A percentile compares a stretch with the other conserved stretches of the same genome.
Conservation (phyloP, 352 stramenopile species). For the Peronosclerospora sorghi region DNA sequence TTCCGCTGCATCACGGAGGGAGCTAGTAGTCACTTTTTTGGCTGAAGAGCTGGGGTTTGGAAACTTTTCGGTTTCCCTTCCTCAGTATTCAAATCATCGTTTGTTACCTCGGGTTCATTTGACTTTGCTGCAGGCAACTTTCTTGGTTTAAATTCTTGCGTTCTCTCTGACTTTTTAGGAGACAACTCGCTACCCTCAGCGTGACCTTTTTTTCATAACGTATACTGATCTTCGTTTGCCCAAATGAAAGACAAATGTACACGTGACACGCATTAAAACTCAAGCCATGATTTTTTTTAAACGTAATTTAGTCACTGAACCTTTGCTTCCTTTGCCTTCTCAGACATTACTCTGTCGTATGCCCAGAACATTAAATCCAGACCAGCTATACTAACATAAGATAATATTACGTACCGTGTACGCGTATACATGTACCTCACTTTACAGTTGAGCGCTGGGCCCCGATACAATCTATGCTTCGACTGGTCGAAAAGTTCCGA, state of each 20-base stretch:
- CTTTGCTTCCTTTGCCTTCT: constrained; percentile 73
- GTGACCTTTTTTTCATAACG: constrained; percentile 41
- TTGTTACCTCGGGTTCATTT: constrained; percentile 10
- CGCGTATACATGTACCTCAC: constrained; percentile 72
- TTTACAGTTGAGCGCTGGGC: too few relatives aligned
- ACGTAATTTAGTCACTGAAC: constrained; percentile 12
- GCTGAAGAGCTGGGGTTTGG: constrained; percentile 21
- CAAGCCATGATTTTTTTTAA: neutral
- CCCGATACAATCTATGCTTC: too few relatives aligned
- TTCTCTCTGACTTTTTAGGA: constrained; percentile 1
- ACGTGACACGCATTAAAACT: neutral
- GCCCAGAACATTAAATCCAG: constrained; percentile 1
- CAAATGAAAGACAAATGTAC: constrained; percentile 7
- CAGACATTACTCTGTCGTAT: constrained; percentile 38
- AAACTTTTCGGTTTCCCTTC: constrained; percentile 9
- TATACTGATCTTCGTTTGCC: constrained; percentile 62
- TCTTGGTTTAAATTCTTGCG: neutral
- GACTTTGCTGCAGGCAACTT: constrained; percentile 7
- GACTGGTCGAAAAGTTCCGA: too few relatives aligned
- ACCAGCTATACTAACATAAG: neutral
- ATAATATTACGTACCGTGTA: constrained; percentile 26
- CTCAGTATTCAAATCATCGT: constrained; percentile 8
- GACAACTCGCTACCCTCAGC: neutral
- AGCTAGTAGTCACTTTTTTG: constrained; percentile 18
- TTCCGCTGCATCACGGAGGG: constrained; percentile 36